Conservation (phyloP, 495 filamentous ascomycete species). For the Cenococcum geophilum region DNA sequence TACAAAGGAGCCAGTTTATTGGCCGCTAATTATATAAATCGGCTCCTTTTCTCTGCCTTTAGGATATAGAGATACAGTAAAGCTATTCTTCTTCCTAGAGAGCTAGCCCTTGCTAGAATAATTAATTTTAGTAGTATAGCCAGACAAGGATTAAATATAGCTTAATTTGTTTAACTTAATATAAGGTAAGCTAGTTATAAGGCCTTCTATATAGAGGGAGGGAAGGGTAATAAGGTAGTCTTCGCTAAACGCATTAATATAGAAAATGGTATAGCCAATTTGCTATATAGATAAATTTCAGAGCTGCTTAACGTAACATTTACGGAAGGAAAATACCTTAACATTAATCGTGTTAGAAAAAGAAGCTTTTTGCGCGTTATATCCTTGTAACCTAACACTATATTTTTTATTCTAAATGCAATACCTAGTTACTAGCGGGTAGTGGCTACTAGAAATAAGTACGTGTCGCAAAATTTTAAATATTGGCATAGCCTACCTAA, state of each 20-base stretch:
- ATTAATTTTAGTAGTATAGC: constrained; percentile 87
- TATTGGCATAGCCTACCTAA: constrained; percentile 49
- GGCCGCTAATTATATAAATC: constrained; percentile 78
- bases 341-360: constrained; percentile 91
- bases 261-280: constrained; percentile 86
- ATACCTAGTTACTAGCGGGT: constrained; percentile 96
- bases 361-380: constrained; percentile 95
- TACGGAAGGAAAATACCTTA: constrained; percentile 41
- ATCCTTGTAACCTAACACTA: constrained; percentile 81
- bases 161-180: constrained; percentile 80
- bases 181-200: constrained; percentile 85
- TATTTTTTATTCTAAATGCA: constrained; percentile 79
- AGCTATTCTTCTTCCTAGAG: constrained; percentile 89
- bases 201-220: constrained; percentile 84
- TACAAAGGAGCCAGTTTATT: constrained; percentile 82
- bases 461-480: background rate
- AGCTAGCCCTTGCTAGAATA: constrained; percentile 92
- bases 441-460: constrained; percentile 56
- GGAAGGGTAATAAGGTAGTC: constrained; percentile 88
- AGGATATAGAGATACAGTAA: constrained; percentile 71
- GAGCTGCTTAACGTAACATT: background rate
- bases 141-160: constrained; percentile 77
- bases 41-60: constrained; percentile 72
- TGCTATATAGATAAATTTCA: constrained; percentile 43
- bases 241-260: constrained; percentile 64